Conservation (phyloP, 176 grass and related monocot genomes). For the Aegilops longissima region DNA sequence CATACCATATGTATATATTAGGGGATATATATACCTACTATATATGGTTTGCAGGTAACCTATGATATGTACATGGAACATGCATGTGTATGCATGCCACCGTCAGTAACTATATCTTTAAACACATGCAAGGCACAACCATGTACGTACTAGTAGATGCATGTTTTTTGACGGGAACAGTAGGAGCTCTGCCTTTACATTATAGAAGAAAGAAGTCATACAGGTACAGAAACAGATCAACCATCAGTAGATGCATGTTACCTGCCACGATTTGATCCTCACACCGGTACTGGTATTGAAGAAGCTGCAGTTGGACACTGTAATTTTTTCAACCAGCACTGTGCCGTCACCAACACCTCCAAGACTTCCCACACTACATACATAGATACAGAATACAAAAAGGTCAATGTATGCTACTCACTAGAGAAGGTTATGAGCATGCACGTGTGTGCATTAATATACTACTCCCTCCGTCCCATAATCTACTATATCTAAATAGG, state of each 20-base stretch:
- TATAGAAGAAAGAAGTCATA: no score
- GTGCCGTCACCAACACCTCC: conserved; percentile 5
- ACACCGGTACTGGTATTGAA: conserved; percentile 44
- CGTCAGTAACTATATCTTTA: no score
- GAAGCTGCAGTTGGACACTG: conserved; percentile 47
- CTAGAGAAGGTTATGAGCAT: not conserved
- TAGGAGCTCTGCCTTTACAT: no score
- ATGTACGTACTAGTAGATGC: not conserved
- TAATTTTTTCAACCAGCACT: conserved; percentile 31
- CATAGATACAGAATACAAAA: no score
- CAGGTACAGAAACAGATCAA: no score
- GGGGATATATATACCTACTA: not conserved
- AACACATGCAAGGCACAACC: no score
- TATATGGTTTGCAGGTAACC: no score
- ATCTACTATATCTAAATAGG: no score
- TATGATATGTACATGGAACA: no score
- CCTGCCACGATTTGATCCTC: conserved; percentile 81
- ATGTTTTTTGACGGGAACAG: not conserved
- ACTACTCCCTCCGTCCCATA: no score
- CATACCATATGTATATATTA: not conserved
- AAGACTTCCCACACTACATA: conserved; percentile 68
- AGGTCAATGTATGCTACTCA: conserved; percentile 10
- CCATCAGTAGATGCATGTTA: conserved; percentile 2
- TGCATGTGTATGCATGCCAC: no score
- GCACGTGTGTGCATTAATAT: no score